Evolutionary conservation across 345 rosid species (phyloP).

Genomic region (Bretschneidera sinensis): DNA sequence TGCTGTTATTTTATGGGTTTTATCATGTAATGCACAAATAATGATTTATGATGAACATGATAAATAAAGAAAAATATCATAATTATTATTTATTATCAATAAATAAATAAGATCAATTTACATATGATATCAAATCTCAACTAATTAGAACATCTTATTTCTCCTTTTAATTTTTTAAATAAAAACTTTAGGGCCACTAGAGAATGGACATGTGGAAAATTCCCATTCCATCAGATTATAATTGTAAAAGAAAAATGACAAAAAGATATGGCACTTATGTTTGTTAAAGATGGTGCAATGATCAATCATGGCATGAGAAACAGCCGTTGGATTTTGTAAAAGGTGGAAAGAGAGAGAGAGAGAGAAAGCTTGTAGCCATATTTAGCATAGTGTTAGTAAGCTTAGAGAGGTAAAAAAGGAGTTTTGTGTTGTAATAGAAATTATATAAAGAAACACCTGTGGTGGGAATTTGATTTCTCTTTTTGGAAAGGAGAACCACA

Average conservation of each 20-base stretch:
- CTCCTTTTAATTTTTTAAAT: background rate
- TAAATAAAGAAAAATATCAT: too few relatives aligned
- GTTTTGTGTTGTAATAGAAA: background rate
- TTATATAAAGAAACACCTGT: background rate
- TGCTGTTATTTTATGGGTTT: too few relatives aligned
- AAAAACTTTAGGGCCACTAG: background rate
- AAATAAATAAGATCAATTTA: too few relatives aligned
- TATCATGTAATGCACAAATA: too few relatives aligned
- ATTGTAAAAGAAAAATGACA: conserved; percentile 17
- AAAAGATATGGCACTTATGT: conserved; percentile 19
- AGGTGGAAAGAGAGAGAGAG: conserved; percentile 15
- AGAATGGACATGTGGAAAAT: conserved; percentile 13
- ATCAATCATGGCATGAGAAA: conserved; percentile 29
- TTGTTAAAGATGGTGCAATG: conserved; percentile 33
- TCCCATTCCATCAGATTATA: conserved; percentile 18
- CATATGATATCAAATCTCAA: too few relatives aligned
- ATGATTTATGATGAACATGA: too few relatives aligned
- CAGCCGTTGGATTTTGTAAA: conserved; percentile 21
- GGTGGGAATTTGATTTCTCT: conserved; percentile 9
- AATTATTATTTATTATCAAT: too few relatives aligned
- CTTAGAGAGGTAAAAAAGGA: conserved; percentile 7
- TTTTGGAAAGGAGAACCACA: background rate
- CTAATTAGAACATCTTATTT: too few relatives aligned
- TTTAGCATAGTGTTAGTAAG: conserved; percentile 15
- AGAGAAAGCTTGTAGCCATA: conserved; percentile 22